Base-by-base conservation (phyloP, 169 alveolate genomes). In the Miamiensis avidus region DNA sequence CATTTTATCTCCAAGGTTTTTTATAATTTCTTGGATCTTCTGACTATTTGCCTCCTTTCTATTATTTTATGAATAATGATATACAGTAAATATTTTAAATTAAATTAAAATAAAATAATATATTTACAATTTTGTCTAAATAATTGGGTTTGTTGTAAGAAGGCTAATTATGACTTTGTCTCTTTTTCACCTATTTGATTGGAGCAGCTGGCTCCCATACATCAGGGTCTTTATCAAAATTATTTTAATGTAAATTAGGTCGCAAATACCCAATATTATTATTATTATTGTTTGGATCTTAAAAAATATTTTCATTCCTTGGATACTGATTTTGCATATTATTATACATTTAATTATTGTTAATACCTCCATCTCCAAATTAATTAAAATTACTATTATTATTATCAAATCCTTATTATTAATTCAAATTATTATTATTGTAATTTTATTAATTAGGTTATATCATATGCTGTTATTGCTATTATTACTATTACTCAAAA, bases 1-100 rank as follows among this genome's bases (percentile, higher is more conserved):
- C 92, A 65, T 89, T 88, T 31, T 31, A 27, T 79, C 69, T 30
- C 95, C 95, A 91, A 0, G 94, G 95, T 31, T 88, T 91, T 28
- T 91, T 88, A 74, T 91, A 89, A 83, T 89, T 85, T 74, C 90
- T 78, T 76, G 75, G 83, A 29, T 76, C 82, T 65, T 83, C 81
- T 73, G 32, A 86, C 83, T 65, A 64, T 31, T 65, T 83, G 65
- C 31, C 86, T 77, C 69, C 69, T 49, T 49, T 49, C 69, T 49
- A 20, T 49, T 49, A 11, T 49, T 49, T 49, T 11, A 49, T n/a
- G n/a, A n/a, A n/a, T n/a, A n/a, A n/a, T n/a, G n/a, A n/a, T n/a
- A n/a, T n/a, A n/a, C n/a, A n/a, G n/a, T n/a, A n/a, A n/a, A n/a
- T n/a, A n/a, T n/a, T n/a, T n/a, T n/a, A n/a, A n/a, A n/a, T n/a